phyloP scores from a whole-genome alignment of 208 protist genomes.

The Borovskyia barvae region DNA sequence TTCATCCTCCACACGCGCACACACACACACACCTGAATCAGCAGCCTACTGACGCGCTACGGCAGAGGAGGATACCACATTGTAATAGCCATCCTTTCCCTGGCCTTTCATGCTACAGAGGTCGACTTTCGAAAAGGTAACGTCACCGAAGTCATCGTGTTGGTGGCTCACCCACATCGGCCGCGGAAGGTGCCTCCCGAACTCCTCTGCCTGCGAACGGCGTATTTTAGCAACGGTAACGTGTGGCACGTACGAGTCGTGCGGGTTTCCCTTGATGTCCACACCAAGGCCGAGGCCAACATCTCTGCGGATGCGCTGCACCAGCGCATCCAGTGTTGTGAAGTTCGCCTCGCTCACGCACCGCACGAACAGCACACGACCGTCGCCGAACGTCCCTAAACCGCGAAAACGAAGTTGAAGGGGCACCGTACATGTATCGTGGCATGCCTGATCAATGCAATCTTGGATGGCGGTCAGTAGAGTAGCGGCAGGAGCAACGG shows the following conservation, averaged over 20 bases:
- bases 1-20: background rate
- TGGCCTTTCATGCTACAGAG: conserved; percentile 73
- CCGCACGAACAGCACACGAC: conserved; percentile 78
- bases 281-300: conserved; percentile 55
- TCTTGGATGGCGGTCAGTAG: conserved; percentile 33
- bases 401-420: conserved; percentile 78
- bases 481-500: background rate
- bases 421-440: conserved; percentile 31
- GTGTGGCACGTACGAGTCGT: conserved; percentile 90
- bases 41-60: background rate
- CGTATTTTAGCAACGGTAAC: conserved; percentile 85
- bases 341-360: conserved; percentile 65
- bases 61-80: conserved; percentile 33
- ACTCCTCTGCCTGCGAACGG: conserved; percentile 35
- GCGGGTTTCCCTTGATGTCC: conserved; percentile 86
- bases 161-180: conserved; percentile 66
- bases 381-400: conserved; percentile 75
- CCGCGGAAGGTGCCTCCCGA: conserved; percentile 55
- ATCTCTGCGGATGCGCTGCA: conserved; percentile 49
- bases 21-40: background rate
- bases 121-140: conserved; percentile 67
- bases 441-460: conserved; percentile 45
- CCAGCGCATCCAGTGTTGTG: conserved; percentile 48
- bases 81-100: conserved; percentile 66
- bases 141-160: conserved; percentile 84